A percentile compares a stretch with the other conserved stretches of the same genome.
Evolutionary conservation across 1,284 basidiomycete genomes (phyloP).

Genomic region (Erythrobasidium hasegawianum): DNA sequence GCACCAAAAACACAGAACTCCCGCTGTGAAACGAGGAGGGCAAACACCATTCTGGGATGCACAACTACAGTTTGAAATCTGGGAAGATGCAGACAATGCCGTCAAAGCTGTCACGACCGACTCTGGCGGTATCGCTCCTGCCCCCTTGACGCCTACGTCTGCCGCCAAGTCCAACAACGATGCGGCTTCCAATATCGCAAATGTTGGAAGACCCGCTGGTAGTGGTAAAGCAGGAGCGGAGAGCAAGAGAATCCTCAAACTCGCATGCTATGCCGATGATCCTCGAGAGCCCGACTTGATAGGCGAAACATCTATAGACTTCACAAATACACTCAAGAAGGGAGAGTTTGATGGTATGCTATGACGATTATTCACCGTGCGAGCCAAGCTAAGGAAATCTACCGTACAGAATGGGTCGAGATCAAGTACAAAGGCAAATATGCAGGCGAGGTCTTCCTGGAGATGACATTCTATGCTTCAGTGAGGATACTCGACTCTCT

Average conservation of each 20-base stretch:
- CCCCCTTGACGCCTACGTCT: slow-evolving; percentile 47
- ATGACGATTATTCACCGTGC: no score
- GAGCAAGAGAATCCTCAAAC: slow-evolving; percentile 55
- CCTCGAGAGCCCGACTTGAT: slow-evolving; percentile 91
- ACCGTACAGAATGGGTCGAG: slow-evolving; percentile 98
- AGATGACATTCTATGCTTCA: slow-evolving; percentile 93
- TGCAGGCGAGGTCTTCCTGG: slow-evolving; percentile 86
- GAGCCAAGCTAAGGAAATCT: no score
- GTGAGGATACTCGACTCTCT: no score
- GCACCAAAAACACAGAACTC: slow-evolving; percentile 75
- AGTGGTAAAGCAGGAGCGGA: slow-evolving; percentile 47
- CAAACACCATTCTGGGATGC: slow-evolving; percentile 99
- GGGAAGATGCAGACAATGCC: slow-evolving; percentile 69
- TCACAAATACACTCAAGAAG: slow-evolving; percentile 87
- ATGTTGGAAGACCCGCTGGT: slow-evolving; percentile 17
- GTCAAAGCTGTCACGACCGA: slow-evolving; percentile 11
- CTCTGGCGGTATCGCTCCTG: slow-evolving; percentile 55
- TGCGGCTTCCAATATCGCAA: slow-evolving; percentile 2
- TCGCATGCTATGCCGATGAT: slow-evolving; percentile 93
- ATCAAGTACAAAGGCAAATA: slow-evolving; percentile 85
- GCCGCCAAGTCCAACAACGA: no score
- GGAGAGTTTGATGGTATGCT: slow-evolving; percentile 95
- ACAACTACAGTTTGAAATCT: slow-evolving; percentile 88
- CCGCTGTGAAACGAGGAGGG: slow-evolving; percentile 89
- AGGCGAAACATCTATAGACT: slow-evolving; percentile 80